Evolutionary conservation across 1,139 yeast species (phyloP).

Genomic region (Saccharomyces hybrid): DNA sequence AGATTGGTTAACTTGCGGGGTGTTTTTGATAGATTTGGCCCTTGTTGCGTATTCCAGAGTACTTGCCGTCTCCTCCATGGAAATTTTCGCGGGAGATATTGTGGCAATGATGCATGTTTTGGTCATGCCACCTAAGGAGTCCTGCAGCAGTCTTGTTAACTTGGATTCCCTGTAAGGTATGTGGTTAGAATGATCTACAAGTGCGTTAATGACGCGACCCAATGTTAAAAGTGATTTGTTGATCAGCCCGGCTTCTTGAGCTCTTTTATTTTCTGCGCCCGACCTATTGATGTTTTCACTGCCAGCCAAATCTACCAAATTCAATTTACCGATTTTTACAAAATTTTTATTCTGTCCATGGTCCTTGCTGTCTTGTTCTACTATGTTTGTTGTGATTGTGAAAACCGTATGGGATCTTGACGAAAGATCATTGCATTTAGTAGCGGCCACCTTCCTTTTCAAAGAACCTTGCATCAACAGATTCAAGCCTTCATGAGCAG

Average conservation of each 20-base stretch:
- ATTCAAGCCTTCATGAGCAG: constrained; percentile 37
- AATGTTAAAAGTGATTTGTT: constrained; percentile 76
- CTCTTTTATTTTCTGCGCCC: constrained; percentile 71
- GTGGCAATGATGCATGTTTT: constrained; percentile 77
- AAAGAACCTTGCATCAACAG: constrained; percentile 45
- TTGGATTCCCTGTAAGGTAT: constrained; percentile 84
- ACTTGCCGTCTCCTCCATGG: constrained; percentile 70
- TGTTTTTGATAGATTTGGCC: constrained; percentile 70
- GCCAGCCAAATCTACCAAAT: constrained; percentile 85
- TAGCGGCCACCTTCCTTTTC: constrained; percentile 57
- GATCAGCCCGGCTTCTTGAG: constrained; percentile 83
- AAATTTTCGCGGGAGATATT: constrained; percentile 68
- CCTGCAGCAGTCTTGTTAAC: constrained; percentile 69
- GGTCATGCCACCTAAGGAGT: constrained; percentile 77
- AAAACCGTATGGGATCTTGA: constrained; percentile 72
- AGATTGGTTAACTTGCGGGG: constrained; percentile 56
- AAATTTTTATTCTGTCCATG: constrained; percentile 32
- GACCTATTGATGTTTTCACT: constrained; percentile 74
- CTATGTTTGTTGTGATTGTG: constrained; percentile 50
- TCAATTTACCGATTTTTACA: constrained; percentile 53
- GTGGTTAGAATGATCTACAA: constrained; percentile 55
- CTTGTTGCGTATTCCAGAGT: constrained; percentile 81
- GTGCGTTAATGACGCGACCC: constrained; percentile 75
- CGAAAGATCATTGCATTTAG: constrained; percentile 63
- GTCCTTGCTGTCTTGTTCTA: constrained; percentile 35